phyloP scores from a whole-genome alignment of 2,329 filamentous ascomycete genomes.

The Venturia oleaginea region DNA sequence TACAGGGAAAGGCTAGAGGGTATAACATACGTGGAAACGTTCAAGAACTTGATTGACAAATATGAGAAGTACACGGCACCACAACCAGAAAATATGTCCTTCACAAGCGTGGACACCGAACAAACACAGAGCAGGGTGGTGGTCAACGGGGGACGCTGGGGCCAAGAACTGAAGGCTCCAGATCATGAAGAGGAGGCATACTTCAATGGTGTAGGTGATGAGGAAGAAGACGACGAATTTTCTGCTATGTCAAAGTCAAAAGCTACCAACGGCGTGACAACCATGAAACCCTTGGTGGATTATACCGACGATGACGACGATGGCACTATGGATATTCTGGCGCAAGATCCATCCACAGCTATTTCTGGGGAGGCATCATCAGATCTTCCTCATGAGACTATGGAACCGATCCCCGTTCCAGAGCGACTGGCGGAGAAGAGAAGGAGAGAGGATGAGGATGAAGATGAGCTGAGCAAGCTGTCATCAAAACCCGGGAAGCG shows the following conservation, averaged over 20 bases:
- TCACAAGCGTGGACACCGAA: constrained; percentile 63
- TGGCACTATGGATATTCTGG: constrained; percentile 44
- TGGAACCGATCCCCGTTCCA: constrained; percentile 40
- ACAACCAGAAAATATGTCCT: constrained; percentile 49
- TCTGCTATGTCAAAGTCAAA: constrained; percentile 14
- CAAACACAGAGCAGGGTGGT: constrained; percentile 33
- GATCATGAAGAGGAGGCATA: constrained; percentile 87
- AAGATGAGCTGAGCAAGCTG: constrained; percentile 82
- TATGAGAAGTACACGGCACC: constrained; percentile 63
- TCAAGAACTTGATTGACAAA: constrained; percentile 62
- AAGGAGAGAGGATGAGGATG: constrained; percentile 85
- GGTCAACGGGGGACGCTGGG: constrained; percentile 48
- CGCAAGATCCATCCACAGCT: constrained; percentile 1
- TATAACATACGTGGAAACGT: constrained; percentile 78
- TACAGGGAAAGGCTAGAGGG: constrained; percentile 67
- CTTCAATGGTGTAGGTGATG: constrained; percentile 82
- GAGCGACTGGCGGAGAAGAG: constrained; percentile 84
- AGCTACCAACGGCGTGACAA: constrained; percentile 50
- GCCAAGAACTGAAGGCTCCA: constrained; percentile 69
- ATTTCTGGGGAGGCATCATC: neutral
- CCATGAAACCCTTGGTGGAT: constrained; percentile 66
- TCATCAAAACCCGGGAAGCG: constrained; percentile 39
- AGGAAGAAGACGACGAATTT: constrained; percentile 51
- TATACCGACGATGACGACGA: constrained; percentile 90
- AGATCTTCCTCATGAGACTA: constrained; percentile 20